Conservation (phyloP, 176 grass and related monocot genomes). For the Chrysopogon serrulatus region DNA sequence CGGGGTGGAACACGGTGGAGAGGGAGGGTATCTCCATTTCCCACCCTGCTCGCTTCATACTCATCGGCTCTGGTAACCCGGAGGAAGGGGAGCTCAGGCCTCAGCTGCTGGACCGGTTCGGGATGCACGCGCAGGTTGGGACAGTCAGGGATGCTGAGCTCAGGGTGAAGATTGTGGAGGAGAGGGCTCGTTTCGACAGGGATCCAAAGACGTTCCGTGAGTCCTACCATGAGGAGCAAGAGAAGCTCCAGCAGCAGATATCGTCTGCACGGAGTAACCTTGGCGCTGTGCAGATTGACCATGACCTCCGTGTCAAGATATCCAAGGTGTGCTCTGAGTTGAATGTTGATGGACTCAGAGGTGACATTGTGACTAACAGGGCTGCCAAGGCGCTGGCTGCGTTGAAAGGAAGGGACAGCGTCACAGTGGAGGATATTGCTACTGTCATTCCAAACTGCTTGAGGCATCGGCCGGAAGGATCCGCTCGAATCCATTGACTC, state of each 20-base stretch:
- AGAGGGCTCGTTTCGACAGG: constrained; percentile 78
- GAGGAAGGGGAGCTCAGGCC: constrained; percentile 96
- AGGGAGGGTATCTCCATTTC: constrained; percentile 99
- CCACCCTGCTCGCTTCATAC: constrained; percentile 93
- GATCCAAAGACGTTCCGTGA: constrained; percentile 77
- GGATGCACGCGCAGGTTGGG: constrained; percentile 93
- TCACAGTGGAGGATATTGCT: constrained; percentile 83
- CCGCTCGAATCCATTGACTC: constrained; percentile 95
- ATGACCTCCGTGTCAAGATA: constrained; percentile 93
- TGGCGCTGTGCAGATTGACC: constrained; percentile 64
- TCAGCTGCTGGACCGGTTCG: constrained; percentile 90
- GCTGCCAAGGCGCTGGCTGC: constrained; percentile 87
- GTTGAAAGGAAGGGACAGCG: constrained; percentile 79
- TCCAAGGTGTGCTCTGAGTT: constrained; percentile 89
- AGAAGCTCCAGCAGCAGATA: constrained; percentile 85
- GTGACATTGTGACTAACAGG: constrained; percentile 91
- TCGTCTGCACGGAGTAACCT: constrained; percentile 58
- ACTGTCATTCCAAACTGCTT: constrained; percentile 96
- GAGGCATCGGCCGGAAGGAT: constrained; percentile 96
- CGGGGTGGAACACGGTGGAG: constrained; percentile 98
- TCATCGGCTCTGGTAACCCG: constrained; percentile 92
- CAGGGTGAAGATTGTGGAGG: constrained; percentile 94
- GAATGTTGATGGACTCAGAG: constrained; percentile 93
- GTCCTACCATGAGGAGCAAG: constrained; percentile 75
- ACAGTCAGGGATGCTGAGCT: constrained; percentile 90